A percentile compares a stretch with the other conserved stretches of the same genome.
phyloP scores from a whole-genome alignment of 2,329 filamentous ascomycete genomes.

The Hypoxylon sp. region DNA sequence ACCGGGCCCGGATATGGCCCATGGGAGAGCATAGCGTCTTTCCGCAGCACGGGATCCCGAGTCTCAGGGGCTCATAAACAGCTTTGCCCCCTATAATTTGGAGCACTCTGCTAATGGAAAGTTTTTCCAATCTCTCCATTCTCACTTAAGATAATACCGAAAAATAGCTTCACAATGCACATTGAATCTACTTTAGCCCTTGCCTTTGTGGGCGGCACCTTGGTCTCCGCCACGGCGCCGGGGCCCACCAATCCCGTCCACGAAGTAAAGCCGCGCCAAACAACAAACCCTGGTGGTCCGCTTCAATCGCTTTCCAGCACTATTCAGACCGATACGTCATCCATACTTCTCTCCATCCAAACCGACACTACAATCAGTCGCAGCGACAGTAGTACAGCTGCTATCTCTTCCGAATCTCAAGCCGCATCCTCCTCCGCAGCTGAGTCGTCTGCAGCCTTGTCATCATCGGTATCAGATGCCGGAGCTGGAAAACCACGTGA shows the following conservation, averaged over 20 bases:
- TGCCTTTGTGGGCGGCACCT: slow-evolving; percentile 12
- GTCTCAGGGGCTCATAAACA: slow-evolving; percentile 4
- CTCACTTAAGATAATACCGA: background rate
- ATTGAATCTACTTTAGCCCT: slow-evolving; percentile 16
- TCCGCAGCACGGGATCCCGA: background rate
- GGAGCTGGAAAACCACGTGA: slow-evolving; percentile 28
- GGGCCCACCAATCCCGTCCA: background rate
- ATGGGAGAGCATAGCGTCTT: background rate
- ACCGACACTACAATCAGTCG: slow-evolving; percentile 13
- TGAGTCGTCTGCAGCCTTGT: slow-evolving; percentile 14
- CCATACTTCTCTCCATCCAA: slow-evolving; percentile 10
- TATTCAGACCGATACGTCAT: slow-evolving; percentile 28
- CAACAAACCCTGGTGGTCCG: slow-evolving; percentile 33
- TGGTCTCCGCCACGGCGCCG: slow-evolving; percentile 14
- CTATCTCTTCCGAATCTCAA: slow-evolving; percentile 3
- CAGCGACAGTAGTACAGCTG: background rate
- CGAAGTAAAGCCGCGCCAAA: slow-evolving; percentile 21
- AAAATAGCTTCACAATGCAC: slow-evolving; percentile 22
- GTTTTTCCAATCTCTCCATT: background rate
- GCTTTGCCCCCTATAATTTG: background rate
- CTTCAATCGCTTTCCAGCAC: slow-evolving; percentile 22
- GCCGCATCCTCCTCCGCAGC: slow-evolving; percentile 15
- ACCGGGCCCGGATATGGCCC: background rate
- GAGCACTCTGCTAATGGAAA: background rate
- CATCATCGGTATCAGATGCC: slow-evolving; percentile 20